These are phyloP conservation scores for Colletotrichum sp. DNA, from an alignment of 2,329 filamentous ascomycete genomes.

Conservation along the genomic window DNA sequence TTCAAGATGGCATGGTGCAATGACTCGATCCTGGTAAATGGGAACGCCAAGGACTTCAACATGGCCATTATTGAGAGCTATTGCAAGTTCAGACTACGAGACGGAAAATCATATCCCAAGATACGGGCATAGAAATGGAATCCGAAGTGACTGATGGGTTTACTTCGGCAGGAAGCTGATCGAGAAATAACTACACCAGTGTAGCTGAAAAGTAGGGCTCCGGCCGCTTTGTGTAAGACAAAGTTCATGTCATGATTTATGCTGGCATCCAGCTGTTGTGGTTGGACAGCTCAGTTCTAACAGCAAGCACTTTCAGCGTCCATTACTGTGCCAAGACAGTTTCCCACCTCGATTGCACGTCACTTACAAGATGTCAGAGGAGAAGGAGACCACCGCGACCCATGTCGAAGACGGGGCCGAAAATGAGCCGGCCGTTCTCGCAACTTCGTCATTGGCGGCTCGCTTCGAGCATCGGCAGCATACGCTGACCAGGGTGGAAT, in stretches of 20 bases:
- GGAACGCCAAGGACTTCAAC: not conserved
- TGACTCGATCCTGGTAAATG: not conserved
- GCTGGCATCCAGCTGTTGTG: not conserved
- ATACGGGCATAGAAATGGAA: not conserved
- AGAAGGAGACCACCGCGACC: not conserved
- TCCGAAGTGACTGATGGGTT: not conserved
- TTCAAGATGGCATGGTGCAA: not conserved
- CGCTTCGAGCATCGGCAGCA: conserved; percentile 12
- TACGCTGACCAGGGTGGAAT: not conserved
- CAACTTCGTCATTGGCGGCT: not conserved
- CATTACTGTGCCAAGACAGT: not conserved
- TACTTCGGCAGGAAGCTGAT: not conserved
- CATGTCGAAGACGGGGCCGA: not conserved
- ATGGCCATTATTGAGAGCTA: not conserved
- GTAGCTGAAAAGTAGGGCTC: not conserved
- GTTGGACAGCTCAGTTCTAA: not conserved
- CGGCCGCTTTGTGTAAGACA: not conserved
- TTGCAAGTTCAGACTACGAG: not conserved
- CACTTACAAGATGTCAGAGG: not conserved
- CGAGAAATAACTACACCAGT: not conserved
- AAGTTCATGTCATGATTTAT: not conserved
- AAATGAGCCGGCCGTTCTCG: not conserved
- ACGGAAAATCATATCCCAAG: not conserved
- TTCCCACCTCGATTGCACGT: not conserved
- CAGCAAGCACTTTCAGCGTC: not conserved